phyloP scores from a whole-genome alignment of 2,329 filamentous ascomycete genomes.

The Mollisia scopiformis region DNA sequence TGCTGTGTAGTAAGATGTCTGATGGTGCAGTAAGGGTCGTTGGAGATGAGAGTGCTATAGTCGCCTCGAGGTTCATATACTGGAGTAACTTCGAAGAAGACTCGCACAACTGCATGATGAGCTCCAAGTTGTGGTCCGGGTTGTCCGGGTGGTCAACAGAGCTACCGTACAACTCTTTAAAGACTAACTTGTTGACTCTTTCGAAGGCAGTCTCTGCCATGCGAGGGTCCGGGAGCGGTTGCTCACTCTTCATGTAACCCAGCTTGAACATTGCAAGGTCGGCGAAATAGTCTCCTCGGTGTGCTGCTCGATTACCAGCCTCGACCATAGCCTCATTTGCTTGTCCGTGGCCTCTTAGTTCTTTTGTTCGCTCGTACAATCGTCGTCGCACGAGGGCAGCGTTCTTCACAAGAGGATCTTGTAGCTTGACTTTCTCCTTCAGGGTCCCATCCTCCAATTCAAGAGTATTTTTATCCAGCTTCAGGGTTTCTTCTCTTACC shows the following conservation, averaged over 20 bases:
- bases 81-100: too few relatives aligned
- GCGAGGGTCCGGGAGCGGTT: neutral
- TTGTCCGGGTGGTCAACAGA: neutral
- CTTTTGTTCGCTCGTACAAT: neutral
- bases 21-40: neutral
- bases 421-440: neutral
- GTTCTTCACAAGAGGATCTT: neutral
- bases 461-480: too few relatives aligned
- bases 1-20: neutral
- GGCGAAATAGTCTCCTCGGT: neutral
- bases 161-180: neutral
- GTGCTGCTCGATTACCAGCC: neutral
- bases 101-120: too few relatives aligned
- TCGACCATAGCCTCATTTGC: neutral
- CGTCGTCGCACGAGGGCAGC: neutral
- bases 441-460: neutral
- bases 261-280: neutral
- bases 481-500: neutral
- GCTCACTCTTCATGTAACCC: neutral
- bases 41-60: neutral
- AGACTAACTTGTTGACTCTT: neutral
- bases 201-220: neutral
- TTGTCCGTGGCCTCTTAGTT: neutral
- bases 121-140: too few relatives aligned
- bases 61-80: too few relatives aligned